A percentile compares a stretch with the other conserved stretches of the same genome.
These are phyloP conservation scores for Globisporangium nunn DNA, from an alignment of 352 stramenopile genomes.

Conservation along the genomic window DNA sequence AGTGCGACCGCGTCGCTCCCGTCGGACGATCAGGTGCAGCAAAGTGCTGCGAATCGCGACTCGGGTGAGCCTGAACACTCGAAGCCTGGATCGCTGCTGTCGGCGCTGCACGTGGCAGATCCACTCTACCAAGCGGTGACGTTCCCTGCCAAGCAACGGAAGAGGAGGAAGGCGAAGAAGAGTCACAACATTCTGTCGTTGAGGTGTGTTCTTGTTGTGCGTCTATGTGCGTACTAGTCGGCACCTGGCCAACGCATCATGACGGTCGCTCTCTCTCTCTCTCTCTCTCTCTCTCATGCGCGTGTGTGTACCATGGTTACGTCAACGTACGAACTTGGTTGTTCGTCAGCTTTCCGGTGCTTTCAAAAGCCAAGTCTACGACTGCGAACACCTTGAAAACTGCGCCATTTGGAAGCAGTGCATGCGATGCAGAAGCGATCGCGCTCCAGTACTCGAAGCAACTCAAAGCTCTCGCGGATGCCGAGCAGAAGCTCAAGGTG, in stretches of 20 bases:
- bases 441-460: conserved; percentile 11
- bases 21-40: neutral
- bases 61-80: too few relatives aligned
- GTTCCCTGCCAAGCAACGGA: neutral
- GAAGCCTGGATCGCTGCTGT: neutral
- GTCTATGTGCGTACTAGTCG: neutral
- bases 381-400: neutral
- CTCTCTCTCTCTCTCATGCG: too few relatives aligned
- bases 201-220: conserved; percentile 13
- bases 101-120: neutral
- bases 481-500: conserved; percentile 17
- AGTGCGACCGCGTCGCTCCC: neutral
- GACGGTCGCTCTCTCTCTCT: too few relatives aligned
- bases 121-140: conserved; percentile 3
- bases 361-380: conserved; percentile 4
- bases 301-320: too few relatives aligned
- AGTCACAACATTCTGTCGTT: conserved; percentile 21
- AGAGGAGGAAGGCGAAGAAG: conserved; percentile 8
- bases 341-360: conserved; percentile 12
- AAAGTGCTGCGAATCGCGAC: neutral
- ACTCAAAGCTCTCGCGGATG: conserved; percentile 7
- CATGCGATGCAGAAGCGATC: neutral
- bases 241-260: too few relatives aligned
- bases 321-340: too few relatives aligned
- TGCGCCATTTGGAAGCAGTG: too few relatives aligned